A percentile compares a stretch with the other conserved stretches of the same genome.
Evolutionary conservation across 345 rosid genomes (phyloP).

Genomic region (Passiflora organensis): DNA sequence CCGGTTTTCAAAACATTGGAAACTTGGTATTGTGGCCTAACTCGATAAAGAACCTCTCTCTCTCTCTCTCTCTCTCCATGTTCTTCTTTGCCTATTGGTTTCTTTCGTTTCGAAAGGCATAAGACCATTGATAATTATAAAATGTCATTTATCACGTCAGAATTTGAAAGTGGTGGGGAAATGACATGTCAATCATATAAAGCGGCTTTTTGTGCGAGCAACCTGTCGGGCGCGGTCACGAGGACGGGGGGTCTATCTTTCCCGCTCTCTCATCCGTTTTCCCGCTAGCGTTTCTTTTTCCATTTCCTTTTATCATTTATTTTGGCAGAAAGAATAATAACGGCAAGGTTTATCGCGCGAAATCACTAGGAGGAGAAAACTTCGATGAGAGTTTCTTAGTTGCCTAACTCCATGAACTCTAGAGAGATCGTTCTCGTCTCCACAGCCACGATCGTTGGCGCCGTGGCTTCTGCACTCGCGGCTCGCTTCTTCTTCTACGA

Average conservation of each 20-base stretch:
- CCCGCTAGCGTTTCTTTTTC: slow-evolving; percentile 15
- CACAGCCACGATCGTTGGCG: slow-evolving; percentile 60
- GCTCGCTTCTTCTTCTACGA: slow-evolving; percentile 36
- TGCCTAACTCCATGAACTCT: slow-evolving; percentile 40
- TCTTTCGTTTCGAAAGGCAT: background rate
- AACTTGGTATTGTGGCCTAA: too few species aligned
- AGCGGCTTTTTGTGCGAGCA: background rate
- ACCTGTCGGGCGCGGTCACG: background rate
- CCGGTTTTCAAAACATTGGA: too few species aligned
- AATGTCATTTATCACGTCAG: background rate
- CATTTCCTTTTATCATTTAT: background rate
- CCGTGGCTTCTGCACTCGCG: slow-evolving; percentile 56
- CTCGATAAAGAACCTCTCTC: too few species aligned
- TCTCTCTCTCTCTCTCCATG: too few species aligned
- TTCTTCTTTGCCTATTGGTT: too few species aligned
- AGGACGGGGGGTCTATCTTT: too few species aligned
- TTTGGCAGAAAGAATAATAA: background rate
- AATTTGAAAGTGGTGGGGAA: background rate
- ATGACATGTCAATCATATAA: background rate
- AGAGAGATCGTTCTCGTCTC: slow-evolving; percentile 58
- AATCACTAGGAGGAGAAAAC: background rate
- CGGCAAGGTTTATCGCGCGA: too few species aligned
- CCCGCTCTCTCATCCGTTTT: background rate
- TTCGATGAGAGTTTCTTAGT: background rate
- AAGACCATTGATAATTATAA: too few species aligned